Evolutionary conservation across 768 basidiomycete genomes (phyloP).

Genomic region (Steccherinum ochraceum): DNA sequence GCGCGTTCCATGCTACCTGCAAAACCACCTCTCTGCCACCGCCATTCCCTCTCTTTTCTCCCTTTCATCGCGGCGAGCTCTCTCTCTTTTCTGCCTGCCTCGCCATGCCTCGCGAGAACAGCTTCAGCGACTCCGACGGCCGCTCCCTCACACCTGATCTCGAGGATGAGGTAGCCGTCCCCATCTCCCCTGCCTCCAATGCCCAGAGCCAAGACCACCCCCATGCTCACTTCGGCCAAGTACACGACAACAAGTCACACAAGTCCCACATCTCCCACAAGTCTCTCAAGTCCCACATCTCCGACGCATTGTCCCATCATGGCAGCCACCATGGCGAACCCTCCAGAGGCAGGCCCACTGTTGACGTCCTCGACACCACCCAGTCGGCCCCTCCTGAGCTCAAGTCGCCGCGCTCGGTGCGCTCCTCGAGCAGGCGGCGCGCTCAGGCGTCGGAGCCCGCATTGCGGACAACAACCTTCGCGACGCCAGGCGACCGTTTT

Average conservation of each 20-base stretch:
- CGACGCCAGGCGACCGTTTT: conserved; percentile 45
- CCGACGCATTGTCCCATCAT: too few relatives aligned
- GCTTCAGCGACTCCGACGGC: conserved; percentile 59
- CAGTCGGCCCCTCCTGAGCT: not conserved
- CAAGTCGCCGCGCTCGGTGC: not conserved
- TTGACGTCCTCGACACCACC: not conserved
- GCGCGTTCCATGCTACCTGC: not conserved
- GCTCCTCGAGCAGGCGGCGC: too few relatives aligned
- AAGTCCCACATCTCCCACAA: not conserved
- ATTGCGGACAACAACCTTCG: too few relatives aligned
- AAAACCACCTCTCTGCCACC: not conserved
- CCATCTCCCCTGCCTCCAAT: conserved; percentile 6
- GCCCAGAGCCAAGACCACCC: not conserved
- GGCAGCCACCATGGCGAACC: too few relatives aligned
- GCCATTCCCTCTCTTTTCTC: not conserved
- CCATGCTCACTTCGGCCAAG: not conserved
- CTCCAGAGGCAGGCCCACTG: not conserved
- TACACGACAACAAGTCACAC: not conserved
- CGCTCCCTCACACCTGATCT: conserved; percentile 63
- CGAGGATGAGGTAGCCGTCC: conserved; percentile 33
- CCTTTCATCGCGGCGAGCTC: not conserved
- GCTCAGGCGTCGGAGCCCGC: too few relatives aligned
- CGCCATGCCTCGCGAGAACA: conserved; percentile 60
- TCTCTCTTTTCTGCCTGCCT: not conserved
- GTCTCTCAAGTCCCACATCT: conserved; percentile 3